These are phyloP conservation scores for Neopestalotiopsis clavispora DNA, from an alignment of 2,329 filamentous ascomycete genomes.

Conservation along the genomic window DNA sequence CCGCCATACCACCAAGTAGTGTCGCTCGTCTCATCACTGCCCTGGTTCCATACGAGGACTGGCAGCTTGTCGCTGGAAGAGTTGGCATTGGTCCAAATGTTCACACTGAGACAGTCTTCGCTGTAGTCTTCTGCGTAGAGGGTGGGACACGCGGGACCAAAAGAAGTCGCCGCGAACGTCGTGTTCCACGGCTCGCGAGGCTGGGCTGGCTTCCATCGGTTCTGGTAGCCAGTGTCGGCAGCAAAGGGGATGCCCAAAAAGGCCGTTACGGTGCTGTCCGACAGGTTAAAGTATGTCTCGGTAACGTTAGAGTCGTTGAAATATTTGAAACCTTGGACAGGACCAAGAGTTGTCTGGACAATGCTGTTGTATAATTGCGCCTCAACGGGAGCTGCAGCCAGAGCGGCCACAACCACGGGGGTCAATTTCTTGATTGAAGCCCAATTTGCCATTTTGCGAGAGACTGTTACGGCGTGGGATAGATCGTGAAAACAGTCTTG, in stretches of 20 bases:
- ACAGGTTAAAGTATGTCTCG: slow-evolving; percentile 7
- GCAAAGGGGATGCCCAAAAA: slow-evolving; percentile 31
- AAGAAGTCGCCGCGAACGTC: slow-evolving; percentile 23
- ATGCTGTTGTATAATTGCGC: slow-evolving; percentile 6
- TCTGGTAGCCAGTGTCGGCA: slow-evolving; percentile 22
- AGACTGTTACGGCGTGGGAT: no score
- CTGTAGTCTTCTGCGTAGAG: slow-evolving; percentile 1
- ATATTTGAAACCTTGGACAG: slow-evolving; percentile 7
- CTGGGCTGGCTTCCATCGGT: slow-evolving; percentile 24
- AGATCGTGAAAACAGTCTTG: no score
- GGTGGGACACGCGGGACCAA: slow-evolving; percentile 29
- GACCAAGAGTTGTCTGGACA: slow-evolving; percentile 3
- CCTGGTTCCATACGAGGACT: slow-evolving; percentile 7
- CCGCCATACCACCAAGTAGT: slow-evolving; percentile 6
- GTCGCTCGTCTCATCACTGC: slow-evolving; percentile 7
- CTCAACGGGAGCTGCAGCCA: not conserved
- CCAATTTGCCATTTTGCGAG: not conserved
- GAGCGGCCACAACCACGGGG: not conserved
- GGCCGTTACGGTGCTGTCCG: not conserved
- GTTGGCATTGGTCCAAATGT: slow-evolving; percentile 24
- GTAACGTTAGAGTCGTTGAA: slow-evolving; percentile 4
- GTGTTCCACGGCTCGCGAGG: slow-evolving; percentile 21
- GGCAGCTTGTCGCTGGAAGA: slow-evolving; percentile 7
- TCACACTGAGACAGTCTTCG: slow-evolving; percentile 31
- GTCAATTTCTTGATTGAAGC: not conserved